These are phyloP conservation scores for Quercus cerris DNA, from an alignment of 306 rosid species.

Conservation along the genomic window DNA sequence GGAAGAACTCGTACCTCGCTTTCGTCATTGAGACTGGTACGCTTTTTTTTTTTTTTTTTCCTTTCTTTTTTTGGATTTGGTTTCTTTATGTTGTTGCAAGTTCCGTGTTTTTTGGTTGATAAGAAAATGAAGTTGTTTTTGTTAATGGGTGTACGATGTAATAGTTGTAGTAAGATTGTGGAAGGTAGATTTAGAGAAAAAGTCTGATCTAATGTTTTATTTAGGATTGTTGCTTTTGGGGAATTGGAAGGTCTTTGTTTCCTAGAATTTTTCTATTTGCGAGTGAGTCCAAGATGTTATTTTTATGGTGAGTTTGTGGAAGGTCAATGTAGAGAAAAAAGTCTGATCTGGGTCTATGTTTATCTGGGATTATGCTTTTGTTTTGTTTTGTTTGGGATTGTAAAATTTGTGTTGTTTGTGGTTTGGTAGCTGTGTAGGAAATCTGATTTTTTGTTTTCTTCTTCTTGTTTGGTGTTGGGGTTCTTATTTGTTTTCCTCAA, in stretches of 20 bases:
- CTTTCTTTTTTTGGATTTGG: background rate
- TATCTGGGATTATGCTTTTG: too few species aligned
- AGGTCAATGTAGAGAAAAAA: background rate
- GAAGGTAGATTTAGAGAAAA: too few species aligned
- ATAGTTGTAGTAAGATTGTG: background rate
- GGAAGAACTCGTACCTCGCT: conserved; percentile 48
- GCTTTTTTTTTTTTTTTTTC: background rate
- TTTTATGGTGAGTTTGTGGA: background rate
- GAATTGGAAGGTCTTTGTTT: too few species aligned
- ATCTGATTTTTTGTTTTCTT: background rate
- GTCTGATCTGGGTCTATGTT: conserved; percentile 1
- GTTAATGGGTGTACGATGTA: too few species aligned
- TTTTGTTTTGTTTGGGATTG: background rate
- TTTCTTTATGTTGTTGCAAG: background rate
- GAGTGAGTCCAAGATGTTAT: too few species aligned
- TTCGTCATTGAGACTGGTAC: conserved; percentile 49
- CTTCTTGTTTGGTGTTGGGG: background rate
- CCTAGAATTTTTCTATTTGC: too few species aligned
- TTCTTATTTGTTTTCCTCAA: background rate
- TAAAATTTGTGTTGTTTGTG: background rate
- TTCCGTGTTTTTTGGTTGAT: background rate
- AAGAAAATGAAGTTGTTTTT: background rate
- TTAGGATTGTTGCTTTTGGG: too few species aligned
- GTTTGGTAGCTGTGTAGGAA: background rate
- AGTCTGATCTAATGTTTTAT: too few species aligned